phyloP scores from a whole-genome alignment of 805 yeast genomes.

The Candida pseudofarinosa region DNA sequence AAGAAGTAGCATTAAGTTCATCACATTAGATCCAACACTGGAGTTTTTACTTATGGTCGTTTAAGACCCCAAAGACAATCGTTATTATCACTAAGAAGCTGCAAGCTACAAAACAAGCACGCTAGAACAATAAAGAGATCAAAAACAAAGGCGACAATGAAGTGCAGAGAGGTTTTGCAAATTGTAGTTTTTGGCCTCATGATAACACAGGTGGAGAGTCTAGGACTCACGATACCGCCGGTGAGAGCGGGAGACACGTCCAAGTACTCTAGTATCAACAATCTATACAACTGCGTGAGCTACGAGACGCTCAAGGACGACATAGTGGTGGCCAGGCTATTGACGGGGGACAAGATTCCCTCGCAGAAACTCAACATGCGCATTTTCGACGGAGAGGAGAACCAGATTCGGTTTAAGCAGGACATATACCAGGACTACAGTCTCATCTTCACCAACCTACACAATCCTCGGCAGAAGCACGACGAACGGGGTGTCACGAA shows the following conservation, averaged over 20 bases:
- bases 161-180: not conserved
- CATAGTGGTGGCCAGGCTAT: conserved; percentile 28
- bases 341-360: conserved; percentile 25
- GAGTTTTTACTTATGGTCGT: not conserved
- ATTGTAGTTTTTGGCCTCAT: not conserved
- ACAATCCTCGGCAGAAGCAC: conserved; percentile 18
- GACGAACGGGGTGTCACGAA: conserved; percentile 3
- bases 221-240: conserved; percentile 36
- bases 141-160: not conserved
- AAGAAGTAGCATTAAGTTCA: not conserved
- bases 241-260: conserved; percentile 25
- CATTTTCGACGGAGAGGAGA: conserved; percentile 35
- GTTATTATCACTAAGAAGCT: not conserved
- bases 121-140: not conserved
- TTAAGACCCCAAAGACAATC: not conserved
- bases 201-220: conserved; percentile 12
- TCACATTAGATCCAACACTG: too few species aligned
- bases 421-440: conserved; percentile 28
- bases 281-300: conserved; percentile 32
- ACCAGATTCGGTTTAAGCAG: conserved; percentile 27
- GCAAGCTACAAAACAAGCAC: too few species aligned
- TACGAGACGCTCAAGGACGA: conserved; percentile 36
- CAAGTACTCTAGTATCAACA: conserved; percentile 24
- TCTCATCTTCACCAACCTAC: conserved; percentile 34
- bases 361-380: conserved; percentile 34